Percentiles rank a stretch among this genome's conserved stretches.
These are phyloP conservation scores for Trifolium fragiferum DNA, from an alignment of 306 rosid species.

Conservation along the genomic window DNA sequence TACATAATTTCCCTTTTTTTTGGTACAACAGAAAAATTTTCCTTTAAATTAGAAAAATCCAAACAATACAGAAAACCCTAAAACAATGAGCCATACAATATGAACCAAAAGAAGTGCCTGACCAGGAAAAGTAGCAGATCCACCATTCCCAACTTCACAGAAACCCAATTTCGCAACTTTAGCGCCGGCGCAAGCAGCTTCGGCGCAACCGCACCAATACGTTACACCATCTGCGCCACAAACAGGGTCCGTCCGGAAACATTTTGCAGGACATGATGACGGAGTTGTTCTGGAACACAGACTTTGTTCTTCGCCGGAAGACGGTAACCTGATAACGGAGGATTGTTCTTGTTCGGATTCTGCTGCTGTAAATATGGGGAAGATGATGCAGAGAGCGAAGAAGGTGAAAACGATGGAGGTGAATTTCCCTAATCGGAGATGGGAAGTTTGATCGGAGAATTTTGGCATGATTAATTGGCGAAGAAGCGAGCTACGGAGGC, in stretches of 20 bases:
- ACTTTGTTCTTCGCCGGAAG: slow-evolving; percentile 21
- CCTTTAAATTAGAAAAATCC: slow-evolving; percentile 61
- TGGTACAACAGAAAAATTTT: no score
- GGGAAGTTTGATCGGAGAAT: slow-evolving; percentile 25
- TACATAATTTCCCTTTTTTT: not conserved
- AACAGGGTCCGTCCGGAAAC: slow-evolving; percentile 82
- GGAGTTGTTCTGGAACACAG: slow-evolving; percentile 49
- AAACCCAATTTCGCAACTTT: slow-evolving; percentile 73
- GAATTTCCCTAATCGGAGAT: not conserved
- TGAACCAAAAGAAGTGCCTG: slow-evolving; percentile 93
- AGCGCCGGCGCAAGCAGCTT: slow-evolving; percentile 74
- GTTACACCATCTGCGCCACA: slow-evolving; percentile 86
- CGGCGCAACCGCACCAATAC: slow-evolving; percentile 95
- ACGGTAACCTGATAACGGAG: slow-evolving; percentile 49
- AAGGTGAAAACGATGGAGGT: slow-evolving; percentile 21
- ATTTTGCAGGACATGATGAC: slow-evolving; percentile 68
- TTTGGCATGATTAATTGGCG: slow-evolving; percentile 42
- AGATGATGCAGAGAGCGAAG: slow-evolving; percentile 21
- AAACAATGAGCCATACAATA: slow-evolving; percentile 83
- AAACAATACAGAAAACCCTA: slow-evolving; percentile 78
- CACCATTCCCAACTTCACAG: slow-evolving; percentile 84
- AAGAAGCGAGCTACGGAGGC: slow-evolving; percentile 52
- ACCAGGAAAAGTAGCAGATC: slow-evolving; percentile 76
- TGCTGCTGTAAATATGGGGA: slow-evolving; percentile 44
- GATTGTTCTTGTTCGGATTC: slow-evolving; percentile 37